Base-by-base conservation (phyloP, 2,329 filamentous ascomycete genomes). In the Davidsoniella virescens region DNA sequence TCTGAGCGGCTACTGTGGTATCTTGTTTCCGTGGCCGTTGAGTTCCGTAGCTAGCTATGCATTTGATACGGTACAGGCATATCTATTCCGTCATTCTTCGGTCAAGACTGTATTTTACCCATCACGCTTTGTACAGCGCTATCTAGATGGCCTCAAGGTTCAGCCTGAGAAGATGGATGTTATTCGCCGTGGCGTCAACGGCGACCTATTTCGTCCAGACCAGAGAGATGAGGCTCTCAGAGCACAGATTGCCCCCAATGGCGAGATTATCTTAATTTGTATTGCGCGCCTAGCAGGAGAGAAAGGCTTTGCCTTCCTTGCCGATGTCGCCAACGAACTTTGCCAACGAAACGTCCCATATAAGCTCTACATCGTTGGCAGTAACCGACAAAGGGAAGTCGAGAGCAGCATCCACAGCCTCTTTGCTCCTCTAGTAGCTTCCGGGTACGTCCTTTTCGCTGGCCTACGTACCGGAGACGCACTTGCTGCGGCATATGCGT, bases 91-190 rank as follows among this genome's bases (percentile, higher is more conserved):
- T 6, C 73, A 81, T 56, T 55, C 68, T 0, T 75, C 73, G 0
- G 72, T 84, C 50, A 71, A 75, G 56, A 80, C 77, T 3, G 72
- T 84, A 47, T 84, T 84, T 61, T 84, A 84, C 57, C 80, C 80
- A 0, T 82, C 76, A 25, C 69, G 68, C 1, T 81, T 75, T 51
- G 78, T 84, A 10, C 67, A 70, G 38, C 65, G 69, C 33, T 84
- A 84, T 57, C 68, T 84, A 10, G 68, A 74, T 49, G 64, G 66
- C 37, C 72, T 78, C 5, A 69, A 70, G 1, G 75, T 81, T 0
- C 75, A 71, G 23, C 55, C 60, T 1, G 61, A 68, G 25, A 82
- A 81, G 60, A 67, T 82, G 58, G 69, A 76, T 52, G 66, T 78
- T 39, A 62, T 84, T 23, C 73, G 77, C 8, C 69, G 81, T 18